Evolutionary conservation across 2,329 filamentous ascomycete genomes (phyloP), one percentile per base, ranked within the genome.

Genomic region (Trichoderma atrobrunneum): DNA sequence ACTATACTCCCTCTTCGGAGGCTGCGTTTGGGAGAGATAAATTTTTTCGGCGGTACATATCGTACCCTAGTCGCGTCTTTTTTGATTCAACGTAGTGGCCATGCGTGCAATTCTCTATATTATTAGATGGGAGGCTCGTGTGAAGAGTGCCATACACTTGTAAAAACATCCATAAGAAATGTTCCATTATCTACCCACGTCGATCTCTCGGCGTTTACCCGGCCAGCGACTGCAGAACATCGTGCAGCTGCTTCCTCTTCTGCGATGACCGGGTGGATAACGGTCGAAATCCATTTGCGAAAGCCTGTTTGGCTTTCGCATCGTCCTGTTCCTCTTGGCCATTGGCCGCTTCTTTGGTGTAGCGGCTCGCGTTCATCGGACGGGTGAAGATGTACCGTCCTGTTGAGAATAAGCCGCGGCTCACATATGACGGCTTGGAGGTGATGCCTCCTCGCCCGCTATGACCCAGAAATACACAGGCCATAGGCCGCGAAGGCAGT

Each of bases 401-500:
- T 1, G 78, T 82, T 7, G 78, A 76, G 72, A 82, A 82, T 16
- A 82, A 51, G 1, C 82, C 81, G 4, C 78, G 76, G 32, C 78
- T 78, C 14, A 82, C 78, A 66, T 83, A 83, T 6, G 80, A 79
- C 5, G 81, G 81, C 24, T 76, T 78, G 10, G 75, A 76, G 5
- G 76, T 72, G n/a, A 83, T 81, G 14, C 81, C 79, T 16, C 79
- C 77, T 12, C 78, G 78, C 24, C 78, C 76, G 62, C 76, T 81
- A 70, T 84, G 82, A 5, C 82, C 82, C 10, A 84, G 71, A 48
- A 80, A 81, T 34, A 84, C 72, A 54, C 78, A 80, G 0, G 79
- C 82, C 70, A 84, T 75, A 5, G 82, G 82, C 62, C 79, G 80
- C 6, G 81, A 81, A 12, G 82, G 82, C 10, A 84, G 75, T 26